A percentile compares a stretch with the other conserved stretches of the same genome.
phyloP scores from a whole-genome alignment of 1,284 basidiomycete genomes.

The Moniliella sp. region DNA sequence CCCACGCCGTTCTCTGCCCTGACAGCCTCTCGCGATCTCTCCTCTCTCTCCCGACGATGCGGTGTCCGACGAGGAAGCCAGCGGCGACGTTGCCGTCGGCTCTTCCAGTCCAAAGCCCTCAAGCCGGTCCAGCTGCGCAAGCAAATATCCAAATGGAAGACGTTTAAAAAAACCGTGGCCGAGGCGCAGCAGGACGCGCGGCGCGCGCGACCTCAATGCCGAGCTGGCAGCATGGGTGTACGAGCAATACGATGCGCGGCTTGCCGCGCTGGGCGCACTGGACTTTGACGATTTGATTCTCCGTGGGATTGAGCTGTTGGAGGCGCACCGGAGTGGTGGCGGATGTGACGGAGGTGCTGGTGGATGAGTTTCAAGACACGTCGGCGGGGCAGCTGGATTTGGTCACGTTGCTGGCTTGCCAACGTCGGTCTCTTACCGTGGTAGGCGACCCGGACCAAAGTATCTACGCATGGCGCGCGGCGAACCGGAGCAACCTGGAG shows the following conservation, averaged over 20 bases:
- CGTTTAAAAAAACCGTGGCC: too few species aligned
- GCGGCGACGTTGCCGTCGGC: too few species aligned
- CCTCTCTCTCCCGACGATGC: too few species aligned
- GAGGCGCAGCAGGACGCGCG: too few species aligned
- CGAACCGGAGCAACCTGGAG: slow-evolving; percentile 35
- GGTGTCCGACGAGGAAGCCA: too few species aligned
- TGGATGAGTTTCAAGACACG: slow-evolving; percentile 83
- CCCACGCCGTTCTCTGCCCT: too few species aligned
- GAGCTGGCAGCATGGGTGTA: slow-evolving; percentile 45
- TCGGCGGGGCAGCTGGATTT: slow-evolving; percentile 66
- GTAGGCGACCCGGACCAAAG: slow-evolving; percentile 85
- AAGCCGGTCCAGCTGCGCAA: slow-evolving; percentile 8
- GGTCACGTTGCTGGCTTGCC: slow-evolving; percentile 41
- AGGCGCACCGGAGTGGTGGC: slow-evolving; percentile 40
- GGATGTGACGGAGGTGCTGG: slow-evolving; percentile 55
- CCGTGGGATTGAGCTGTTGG: slow-evolving; percentile 47
- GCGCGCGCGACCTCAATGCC: too few species aligned
- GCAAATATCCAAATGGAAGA: too few species aligned
- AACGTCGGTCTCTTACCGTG: slow-evolving; percentile 43
- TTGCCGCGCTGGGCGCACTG: slow-evolving; percentile 49
- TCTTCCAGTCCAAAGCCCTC: slow-evolving; percentile 1
- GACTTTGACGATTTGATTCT: slow-evolving; percentile 76
- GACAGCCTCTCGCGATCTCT: too few species aligned
- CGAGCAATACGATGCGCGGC: slow-evolving; percentile 47
- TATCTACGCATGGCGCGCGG: slow-evolving; percentile 64